Evolutionary conservation across 1,284 basidiomycete genomes (phyloP), one percentile per base, ranked within the genome.

Genomic region (Inonotus obliquus): DNA sequence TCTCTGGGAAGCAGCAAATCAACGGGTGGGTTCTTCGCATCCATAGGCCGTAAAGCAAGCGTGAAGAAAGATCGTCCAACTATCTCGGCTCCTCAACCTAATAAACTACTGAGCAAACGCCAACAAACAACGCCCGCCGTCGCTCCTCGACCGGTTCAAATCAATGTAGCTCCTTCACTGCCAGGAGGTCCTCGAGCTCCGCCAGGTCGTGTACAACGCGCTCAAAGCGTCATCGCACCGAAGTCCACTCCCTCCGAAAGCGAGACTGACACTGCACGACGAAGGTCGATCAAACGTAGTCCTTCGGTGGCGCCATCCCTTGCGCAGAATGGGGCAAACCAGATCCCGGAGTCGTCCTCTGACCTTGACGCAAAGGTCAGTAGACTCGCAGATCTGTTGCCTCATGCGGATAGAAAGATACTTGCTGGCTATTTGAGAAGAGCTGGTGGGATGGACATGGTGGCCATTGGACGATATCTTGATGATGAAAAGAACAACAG

Each of bases 401-500:
- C 92, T 14, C 84, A 90, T 68, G 91, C 87, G 25, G 86, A 94
- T 64, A 81, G 83, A 57, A 74, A 74, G 9, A 76, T 92, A 2
- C 77, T 94, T 32, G 84, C 86, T 63, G 81, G 82, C 7, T 95
- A 95, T 74, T 73, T 94, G 57, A 79, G 80, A 32, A 80, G 86
- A 25, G 77, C 89, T 14, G 89, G 73, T 60, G 74, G 91, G 6
- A 86, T 91, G 68, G 89, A 92, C 72, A 88, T 92, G 60, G 74
- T 89, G 51, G 92, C 92, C 6, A 91, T 95, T 68, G 89, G 91
- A 21, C 88, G 91, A 69, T 95, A 93, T 72, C 76, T 95, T 32
- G 92, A 94, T 67, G 92, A 95, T 68, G 91, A 94, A 72, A 89
- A 88, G 77, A 88, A 86, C 67, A 88, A 86, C 67, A 90, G 89